Base-by-base conservation (phyloP, 305 asterid species). In the Fraxinus sp. region DNA sequence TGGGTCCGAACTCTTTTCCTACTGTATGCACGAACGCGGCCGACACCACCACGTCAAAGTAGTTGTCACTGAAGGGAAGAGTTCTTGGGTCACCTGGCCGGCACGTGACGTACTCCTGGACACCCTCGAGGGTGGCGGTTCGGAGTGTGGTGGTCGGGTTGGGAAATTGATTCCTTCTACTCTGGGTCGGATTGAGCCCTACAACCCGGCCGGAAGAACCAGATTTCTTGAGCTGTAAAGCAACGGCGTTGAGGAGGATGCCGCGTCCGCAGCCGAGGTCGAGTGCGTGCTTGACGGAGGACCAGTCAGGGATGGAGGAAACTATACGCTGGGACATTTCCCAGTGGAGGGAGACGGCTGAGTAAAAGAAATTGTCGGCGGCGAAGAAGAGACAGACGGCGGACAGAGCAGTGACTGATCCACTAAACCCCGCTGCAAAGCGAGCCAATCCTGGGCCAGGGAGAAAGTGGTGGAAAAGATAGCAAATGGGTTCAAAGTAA, bases 191-290 rank as follows among this genome's bases (percentile, higher is more conserved):
- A 59, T 79, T 92, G 11, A 95, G 91, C 9, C 98, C 98, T 30
- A 96, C 99, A 1, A 96, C 99, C 37, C 98, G 90, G 41, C 99
- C 99, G 37, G 97, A 94, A 0, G 98, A 93, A 0, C 98, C 98
- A 5, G 98, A 91, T 14, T 94, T 96, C 86, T 96, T 96, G 20
- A 96, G 95, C 94, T 94, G 98, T 24, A 94, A 83, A 3, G 98
- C 99, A 22, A 96, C 99, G 77, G 99, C 92, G 90, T 96, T 96
- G 35, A 94, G 94, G 64, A 96, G 91, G 76, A 96, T 89, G 64
- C 98, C 99, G 5, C 98, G 92, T 86, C 98, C 98, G 85, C 99
- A 96, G 26, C 99, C 99, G 24, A 96, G 89, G 91, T 96, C 99
- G 57, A 96, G 95, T 68, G 99, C 98, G 84, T 91, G 93, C 86